Evolutionary conservation across 495 filamentous ascomycete species (phyloP).

Genomic region (Tuber microsphaerosporum): DNA sequence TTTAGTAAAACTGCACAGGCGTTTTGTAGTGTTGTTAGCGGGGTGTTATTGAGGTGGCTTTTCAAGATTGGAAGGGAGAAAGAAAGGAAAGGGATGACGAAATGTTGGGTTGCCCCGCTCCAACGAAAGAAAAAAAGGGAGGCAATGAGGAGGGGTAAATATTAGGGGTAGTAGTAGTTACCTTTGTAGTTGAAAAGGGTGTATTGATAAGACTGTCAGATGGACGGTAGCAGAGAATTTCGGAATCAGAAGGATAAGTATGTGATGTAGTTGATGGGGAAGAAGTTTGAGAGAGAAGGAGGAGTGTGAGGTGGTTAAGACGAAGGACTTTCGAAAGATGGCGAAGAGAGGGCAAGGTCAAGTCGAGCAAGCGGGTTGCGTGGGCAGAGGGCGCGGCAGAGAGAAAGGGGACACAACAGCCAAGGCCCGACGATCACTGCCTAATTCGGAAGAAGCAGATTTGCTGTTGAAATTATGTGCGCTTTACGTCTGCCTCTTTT

Average conservation of each 20-base stretch:
- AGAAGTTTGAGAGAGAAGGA: slow-evolving; percentile 39
- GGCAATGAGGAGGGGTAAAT: slow-evolving; percentile 9
- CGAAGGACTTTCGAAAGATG: slow-evolving; percentile 41
- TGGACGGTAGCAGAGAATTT: slow-evolving; percentile 17
- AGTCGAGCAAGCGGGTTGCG: slow-evolving; percentile 16
- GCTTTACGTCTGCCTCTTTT: slow-evolving; percentile 26
- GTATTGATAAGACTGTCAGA: slow-evolving; percentile 31
- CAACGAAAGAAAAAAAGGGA: slow-evolving; percentile 13
- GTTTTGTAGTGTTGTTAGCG: slow-evolving; percentile 16
- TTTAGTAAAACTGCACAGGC: slow-evolving; percentile 9
- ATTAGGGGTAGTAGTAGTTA: slow-evolving; percentile 32
- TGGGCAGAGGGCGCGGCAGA: slow-evolving; percentile 33
- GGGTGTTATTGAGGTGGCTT: not conserved
- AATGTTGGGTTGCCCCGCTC: slow-evolving; percentile 18
- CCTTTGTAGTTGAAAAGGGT: slow-evolving; percentile 35
- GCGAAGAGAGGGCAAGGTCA: slow-evolving; percentile 42
- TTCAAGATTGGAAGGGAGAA: not conserved
- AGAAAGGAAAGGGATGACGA: slow-evolving; percentile 13
- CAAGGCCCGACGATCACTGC: slow-evolving; percentile 30
- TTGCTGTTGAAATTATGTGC: slow-evolving; percentile 35
- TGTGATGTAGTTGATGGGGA: slow-evolving; percentile 44
- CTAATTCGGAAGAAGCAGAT: slow-evolving; percentile 27
- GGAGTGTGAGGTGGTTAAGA: slow-evolving; percentile 40
- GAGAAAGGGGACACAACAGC: slow-evolving; percentile 37
- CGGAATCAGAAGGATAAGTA: slow-evolving; percentile 28